Percentiles rank a stretch among this genome's conserved stretches.
phyloP scores from a whole-genome alignment of 495 filamentous ascomycete genomes.

The Glutinoglossum americanum region DNA sequence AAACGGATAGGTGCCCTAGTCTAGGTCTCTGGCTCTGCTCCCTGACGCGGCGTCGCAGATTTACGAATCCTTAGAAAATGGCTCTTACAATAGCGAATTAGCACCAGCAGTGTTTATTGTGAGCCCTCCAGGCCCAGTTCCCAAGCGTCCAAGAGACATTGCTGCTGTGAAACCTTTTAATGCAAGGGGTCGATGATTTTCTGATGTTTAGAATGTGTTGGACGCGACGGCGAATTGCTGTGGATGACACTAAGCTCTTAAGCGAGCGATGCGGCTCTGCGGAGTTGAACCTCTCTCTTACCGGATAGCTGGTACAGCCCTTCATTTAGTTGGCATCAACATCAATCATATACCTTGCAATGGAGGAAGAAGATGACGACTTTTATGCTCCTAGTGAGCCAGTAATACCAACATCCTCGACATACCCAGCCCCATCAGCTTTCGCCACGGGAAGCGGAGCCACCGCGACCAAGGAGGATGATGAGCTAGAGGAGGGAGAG shows the following conservation, averaged over 20 bases:
- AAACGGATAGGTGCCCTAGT: not conserved
- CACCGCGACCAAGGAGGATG: conserved; percentile 13
- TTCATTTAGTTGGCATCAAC: conserved; percentile 1
- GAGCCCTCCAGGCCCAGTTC: conserved; percentile 44
- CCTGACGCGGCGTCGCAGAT: not conserved
- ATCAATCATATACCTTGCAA: conserved; percentile 12
- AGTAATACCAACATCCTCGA: not conserved
- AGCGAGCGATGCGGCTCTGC: conserved; percentile 8
- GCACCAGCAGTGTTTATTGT: conserved; percentile 61
- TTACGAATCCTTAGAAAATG: not conserved
- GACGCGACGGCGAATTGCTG: not conserved
- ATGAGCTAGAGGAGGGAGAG: conserved; percentile 45
- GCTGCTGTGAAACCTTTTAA: too few relatives aligned
- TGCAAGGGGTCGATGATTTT: not conserved
- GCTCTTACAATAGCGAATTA: conserved; percentile 48
- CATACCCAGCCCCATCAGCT: conserved; percentile 4
- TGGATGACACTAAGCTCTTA: not conserved
- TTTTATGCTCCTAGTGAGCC: conserved; percentile 35
- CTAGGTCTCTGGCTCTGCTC: not conserved
- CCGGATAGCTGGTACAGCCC: too few relatives aligned
- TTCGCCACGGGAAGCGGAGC: not conserved
- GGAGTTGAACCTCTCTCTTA: not conserved
- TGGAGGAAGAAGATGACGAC: conserved; percentile 55
- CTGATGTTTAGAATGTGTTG: not conserved
- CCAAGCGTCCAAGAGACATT: conserved; percentile 22